Evolutionary conservation across 495 filamentous ascomycete species (phyloP).

Genomic region (Endocarpon pusillum): DNA sequence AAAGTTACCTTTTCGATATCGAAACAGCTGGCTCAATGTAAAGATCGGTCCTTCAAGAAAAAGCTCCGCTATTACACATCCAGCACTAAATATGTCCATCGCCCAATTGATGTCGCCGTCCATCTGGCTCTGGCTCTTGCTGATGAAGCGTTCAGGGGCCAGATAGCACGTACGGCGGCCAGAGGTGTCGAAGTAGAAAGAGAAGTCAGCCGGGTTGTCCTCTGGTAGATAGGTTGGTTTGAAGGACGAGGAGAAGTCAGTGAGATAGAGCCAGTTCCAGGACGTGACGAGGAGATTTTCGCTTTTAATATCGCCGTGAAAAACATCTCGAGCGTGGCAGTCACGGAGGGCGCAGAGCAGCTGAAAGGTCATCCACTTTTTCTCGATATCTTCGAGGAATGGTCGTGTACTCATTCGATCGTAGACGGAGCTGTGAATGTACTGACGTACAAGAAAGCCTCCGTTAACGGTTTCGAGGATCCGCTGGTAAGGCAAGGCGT

Average conservation of each 20-base stretch:
- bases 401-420: constrained; percentile 94
- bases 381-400: constrained; percentile 92
- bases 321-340: constrained; percentile 78
- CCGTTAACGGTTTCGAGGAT: constrained; percentile 78
- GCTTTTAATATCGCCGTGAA: constrained; percentile 96
- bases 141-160: constrained; percentile 81
- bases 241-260: constrained; percentile 89
- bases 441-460: constrained; percentile 92
- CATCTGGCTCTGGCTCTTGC: constrained; percentile 24
- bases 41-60: constrained; percentile 95
- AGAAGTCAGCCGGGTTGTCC: constrained; percentile 94
- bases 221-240: constrained; percentile 91
- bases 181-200: constrained; percentile 92
- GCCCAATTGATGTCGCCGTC: constrained; percentile 54
- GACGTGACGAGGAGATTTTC: constrained; percentile 94
- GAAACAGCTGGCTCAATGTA: constrained; percentile 81
- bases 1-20: constrained; percentile 82
- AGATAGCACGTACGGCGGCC: constrained; percentile 89
- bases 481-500: constrained; percentile 79
- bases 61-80: constrained; percentile 93
- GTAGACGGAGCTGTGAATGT: constrained; percentile 89
- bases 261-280: constrained; percentile 98
- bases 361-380: constrained; percentile 97
- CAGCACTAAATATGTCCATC: constrained; percentile 97
- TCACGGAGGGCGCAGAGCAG: constrained; percentile 84